phyloP scores from a whole-genome alignment of 495 filamentous ascomycete species.

The Evernia prunastri region DNA sequence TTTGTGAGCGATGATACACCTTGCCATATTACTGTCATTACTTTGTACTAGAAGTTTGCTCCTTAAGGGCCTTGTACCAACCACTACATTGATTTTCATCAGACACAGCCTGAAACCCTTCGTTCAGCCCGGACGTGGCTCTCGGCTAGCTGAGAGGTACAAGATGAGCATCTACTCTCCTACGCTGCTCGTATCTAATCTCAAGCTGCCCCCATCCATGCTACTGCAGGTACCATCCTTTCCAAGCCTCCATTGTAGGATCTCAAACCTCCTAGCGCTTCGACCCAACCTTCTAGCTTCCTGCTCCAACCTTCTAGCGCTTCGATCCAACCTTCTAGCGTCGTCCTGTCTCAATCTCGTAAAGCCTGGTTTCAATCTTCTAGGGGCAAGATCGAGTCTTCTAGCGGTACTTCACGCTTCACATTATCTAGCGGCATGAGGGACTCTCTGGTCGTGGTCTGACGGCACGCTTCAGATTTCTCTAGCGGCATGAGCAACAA shows the following conservation, averaged over 20 bases:
- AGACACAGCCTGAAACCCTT: background rate
- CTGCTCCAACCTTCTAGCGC: too few species aligned
- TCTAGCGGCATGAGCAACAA: too few species aligned
- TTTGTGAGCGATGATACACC: conserved; percentile 3
- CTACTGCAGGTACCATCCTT: background rate
- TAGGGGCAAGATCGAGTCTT: background rate
- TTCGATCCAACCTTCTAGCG: too few species aligned
- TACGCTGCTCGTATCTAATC: background rate
- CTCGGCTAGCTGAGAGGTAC: background rate
- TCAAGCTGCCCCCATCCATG: too few species aligned
- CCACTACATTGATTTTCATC: background rate
- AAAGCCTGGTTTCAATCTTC: background rate
- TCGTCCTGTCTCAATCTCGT: too few species aligned
- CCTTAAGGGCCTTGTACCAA: background rate
- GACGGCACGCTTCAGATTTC: too few species aligned
- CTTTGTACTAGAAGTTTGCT: background rate
- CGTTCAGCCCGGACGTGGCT: background rate
- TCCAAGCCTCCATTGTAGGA: background rate
- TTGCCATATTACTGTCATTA: background rate
- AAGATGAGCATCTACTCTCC: background rate
- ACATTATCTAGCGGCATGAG: background rate
- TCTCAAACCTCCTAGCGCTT: background rate
- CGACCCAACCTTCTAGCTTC: background rate
- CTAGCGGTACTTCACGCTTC: background rate
- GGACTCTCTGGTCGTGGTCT: too few species aligned